These are phyloP conservation scores for Cenchrus fungigraminus DNA, from an alignment of 176 grass and related monocot genomes.

Conservation along the genomic window DNA sequence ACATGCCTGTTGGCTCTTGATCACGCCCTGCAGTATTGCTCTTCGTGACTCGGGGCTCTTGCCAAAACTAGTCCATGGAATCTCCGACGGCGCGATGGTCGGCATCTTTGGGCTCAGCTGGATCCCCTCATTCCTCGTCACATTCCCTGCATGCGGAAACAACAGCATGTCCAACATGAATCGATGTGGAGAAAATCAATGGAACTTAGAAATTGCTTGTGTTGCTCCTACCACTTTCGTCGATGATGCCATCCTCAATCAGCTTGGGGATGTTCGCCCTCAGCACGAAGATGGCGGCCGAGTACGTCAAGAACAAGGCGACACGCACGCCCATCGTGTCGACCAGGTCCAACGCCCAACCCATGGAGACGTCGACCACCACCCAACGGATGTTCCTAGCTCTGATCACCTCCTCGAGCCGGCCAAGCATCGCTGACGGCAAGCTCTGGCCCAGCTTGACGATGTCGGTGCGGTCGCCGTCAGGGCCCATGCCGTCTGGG, in stretches of 20 bases:
- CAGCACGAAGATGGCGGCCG: constrained; percentile 36
- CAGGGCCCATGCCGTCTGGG: constrained; percentile 16
- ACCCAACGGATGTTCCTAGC: background rate
- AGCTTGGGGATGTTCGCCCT: constrained; percentile 45
- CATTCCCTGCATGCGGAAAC: constrained; percentile 22
- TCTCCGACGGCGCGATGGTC: constrained; percentile 7
- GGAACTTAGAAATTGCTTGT: background rate
- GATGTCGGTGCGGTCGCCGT: constrained; percentile 21
- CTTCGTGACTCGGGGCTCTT: background rate
- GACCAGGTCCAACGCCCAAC: constrained; percentile 29
- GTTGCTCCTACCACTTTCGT: constrained; percentile 52
- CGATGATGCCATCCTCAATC: constrained; percentile 50
- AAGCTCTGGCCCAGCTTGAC: background rate
- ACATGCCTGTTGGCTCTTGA: background rate
- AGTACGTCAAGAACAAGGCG: constrained; percentile 43
- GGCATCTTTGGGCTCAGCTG: constrained; percentile 40
- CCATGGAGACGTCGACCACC: constrained; percentile 27
- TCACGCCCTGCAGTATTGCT: constrained; percentile 3
- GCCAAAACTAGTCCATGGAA: constrained; percentile 33
- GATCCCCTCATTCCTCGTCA: constrained; percentile 38
- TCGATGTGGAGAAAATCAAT: background rate
- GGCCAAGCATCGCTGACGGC: background rate
- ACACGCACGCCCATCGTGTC: constrained; percentile 24
- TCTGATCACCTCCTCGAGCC: constrained; percentile 2
- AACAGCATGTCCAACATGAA: background rate